Conservation (phyloP, 2,329 filamentous ascomycete genomes). For the Colletotrichum sojae region DNA sequence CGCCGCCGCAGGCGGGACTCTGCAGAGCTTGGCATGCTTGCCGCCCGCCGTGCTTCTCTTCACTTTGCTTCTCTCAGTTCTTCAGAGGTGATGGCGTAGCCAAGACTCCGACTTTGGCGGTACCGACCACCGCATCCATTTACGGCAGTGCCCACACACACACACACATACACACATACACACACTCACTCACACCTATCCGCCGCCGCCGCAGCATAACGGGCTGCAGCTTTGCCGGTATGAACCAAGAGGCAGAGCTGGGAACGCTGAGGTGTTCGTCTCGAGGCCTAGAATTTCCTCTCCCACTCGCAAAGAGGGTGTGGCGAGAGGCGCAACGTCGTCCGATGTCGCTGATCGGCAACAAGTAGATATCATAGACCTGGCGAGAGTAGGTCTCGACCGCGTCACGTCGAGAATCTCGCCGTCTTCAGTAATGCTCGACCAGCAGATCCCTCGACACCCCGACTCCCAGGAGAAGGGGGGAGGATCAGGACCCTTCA, state of each 20-base stretch:
- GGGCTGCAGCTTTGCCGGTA: not conserved
- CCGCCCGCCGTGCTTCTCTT: not conserved
- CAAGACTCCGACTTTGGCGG: conserved; percentile 23
- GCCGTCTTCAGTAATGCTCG: conserved; percentile 16
- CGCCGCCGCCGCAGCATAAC: conserved; percentile 2
- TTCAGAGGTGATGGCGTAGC: conserved; percentile 12
- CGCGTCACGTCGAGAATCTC: conserved; percentile 36
- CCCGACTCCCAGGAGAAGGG: conserved; percentile 4
- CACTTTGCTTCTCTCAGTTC: not conserved
- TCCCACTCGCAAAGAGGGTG: conserved; percentile 22
- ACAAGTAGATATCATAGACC: not conserved
- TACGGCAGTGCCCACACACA: conserved; percentile 1
- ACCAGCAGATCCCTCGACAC: conserved; percentile 27
- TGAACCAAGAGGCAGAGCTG: not conserved
- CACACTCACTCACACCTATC: not conserved
- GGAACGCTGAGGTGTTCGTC: not conserved
- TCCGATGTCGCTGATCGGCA: conserved; percentile 28
- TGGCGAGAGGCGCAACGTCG: conserved; percentile 26
- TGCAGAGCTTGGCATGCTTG: conserved; percentile 15
- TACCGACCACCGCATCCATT: conserved; percentile 16
- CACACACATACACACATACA: not conserved
- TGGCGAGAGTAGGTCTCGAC: conserved; percentile 9
- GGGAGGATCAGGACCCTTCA: conserved; percentile 20
- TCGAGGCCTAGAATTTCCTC: conserved; percentile 1
- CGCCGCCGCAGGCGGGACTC: conserved; percentile 13